These are phyloP conservation scores for Phytophthora cactorum DNA, from an alignment of 352 stramenopile species.

Conservation along the genomic window DNA sequence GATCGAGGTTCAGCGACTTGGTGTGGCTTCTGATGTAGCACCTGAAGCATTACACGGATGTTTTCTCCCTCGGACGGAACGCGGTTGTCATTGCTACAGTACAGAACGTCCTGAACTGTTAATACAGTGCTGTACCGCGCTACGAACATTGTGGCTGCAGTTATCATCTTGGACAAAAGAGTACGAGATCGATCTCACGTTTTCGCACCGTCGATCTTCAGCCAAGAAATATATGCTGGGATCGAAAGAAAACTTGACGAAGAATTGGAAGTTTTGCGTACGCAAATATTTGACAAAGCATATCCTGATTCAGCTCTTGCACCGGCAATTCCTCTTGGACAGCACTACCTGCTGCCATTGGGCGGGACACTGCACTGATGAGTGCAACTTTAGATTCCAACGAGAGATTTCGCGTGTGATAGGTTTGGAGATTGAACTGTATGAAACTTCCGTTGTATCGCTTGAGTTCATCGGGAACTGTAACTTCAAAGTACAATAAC, in stretches of 20 bases:
- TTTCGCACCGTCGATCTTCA: neutral
- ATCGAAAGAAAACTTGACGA: conserved; percentile 14
- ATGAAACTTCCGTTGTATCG: neutral
- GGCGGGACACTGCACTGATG: conserved; percentile 3
- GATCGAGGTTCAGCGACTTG: conserved; percentile 72
- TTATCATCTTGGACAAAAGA: no score
- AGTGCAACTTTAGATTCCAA: conserved; percentile 11
- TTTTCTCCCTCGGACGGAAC: no score
- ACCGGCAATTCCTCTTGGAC: neutral
- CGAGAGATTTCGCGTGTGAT: neutral
- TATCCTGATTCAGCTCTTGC: conserved; percentile 1
- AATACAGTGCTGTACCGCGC: no score
- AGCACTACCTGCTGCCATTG: neutral
- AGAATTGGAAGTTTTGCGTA: conserved; percentile 2
- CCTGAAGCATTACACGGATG: no score
- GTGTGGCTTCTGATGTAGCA: conserved; percentile 34
- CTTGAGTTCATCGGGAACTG: neutral
- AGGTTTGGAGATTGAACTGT: conserved; percentile 6
- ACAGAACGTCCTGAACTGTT: no score
- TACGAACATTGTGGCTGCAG: no score
- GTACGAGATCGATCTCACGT: no score
- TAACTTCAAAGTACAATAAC: conserved; percentile 2
- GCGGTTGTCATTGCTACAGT: no score
- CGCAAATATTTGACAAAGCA: conserved; percentile 10
- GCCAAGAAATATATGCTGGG: neutral